These are phyloP conservation scores for Peronospora destructor DNA, from an alignment of 352 stramenopile genomes.

Conservation along the genomic window DNA sequence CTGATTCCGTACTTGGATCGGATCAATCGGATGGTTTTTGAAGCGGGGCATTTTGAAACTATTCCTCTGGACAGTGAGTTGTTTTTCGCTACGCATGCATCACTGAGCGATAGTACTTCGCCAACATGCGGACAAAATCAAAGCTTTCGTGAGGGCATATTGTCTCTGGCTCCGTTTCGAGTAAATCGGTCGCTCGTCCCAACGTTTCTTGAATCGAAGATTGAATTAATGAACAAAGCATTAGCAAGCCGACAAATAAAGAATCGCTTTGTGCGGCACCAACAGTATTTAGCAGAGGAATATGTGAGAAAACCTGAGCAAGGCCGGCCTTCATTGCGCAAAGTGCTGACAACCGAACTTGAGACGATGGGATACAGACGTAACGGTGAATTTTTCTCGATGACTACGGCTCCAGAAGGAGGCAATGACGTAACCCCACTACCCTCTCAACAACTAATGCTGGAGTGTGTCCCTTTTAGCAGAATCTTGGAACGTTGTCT, in stretches of 20 bases:
- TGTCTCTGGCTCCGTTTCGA: constrained; percentile 39
- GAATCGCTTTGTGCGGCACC: constrained; percentile 47
- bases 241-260: constrained; percentile 61
- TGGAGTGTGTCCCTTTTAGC: constrained; percentile 37
- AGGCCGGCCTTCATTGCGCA: constrained; percentile 4
- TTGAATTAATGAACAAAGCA: constrained; percentile 35
- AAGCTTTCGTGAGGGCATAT: constrained; percentile 38
- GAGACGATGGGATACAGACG: constrained; percentile 10
- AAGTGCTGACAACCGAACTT: constrained; percentile 16
- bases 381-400: constrained; percentile 2
- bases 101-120: constrained; percentile 8
- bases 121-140: constrained; percentile 19
- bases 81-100: constrained; percentile 39
- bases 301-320: constrained; percentile 3
- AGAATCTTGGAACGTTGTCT: constrained; percentile 30
- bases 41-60: constrained; percentile 32
- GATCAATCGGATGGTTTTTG: constrained; percentile 46
- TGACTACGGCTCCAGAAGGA: not conserved
- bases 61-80: constrained; percentile 42
- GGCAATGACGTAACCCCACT: not conserved
- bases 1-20: constrained; percentile 47
- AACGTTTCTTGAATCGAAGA: constrained; percentile 33
- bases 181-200: constrained; percentile 34
- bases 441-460: constrained; percentile 10
- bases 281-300: constrained; percentile 8